Percentiles rank a stretch among this genome's conserved stretches.
phyloP scores from a whole-genome alignment of 495 filamentous ascomycete species.

The Cryomyces antarcticus region DNA sequence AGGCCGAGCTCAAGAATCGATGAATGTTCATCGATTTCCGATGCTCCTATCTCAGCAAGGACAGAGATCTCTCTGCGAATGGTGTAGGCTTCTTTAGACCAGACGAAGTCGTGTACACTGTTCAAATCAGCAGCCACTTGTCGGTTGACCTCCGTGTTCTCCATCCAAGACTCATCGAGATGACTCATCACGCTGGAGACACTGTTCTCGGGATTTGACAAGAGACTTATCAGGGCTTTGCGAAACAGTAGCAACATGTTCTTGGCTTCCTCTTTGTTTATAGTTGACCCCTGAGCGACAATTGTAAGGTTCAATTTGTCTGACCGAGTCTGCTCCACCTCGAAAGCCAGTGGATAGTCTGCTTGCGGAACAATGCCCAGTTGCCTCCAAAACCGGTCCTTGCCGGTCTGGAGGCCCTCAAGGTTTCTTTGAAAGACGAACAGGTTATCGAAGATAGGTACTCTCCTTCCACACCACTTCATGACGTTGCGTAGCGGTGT shows the following conservation, averaged over 20 bases:
- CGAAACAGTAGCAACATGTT: slow-evolving; percentile 24
- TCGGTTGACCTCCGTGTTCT: background rate
- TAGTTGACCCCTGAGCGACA: slow-evolving; percentile 26
- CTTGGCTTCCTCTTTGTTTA: slow-evolving; percentile 13
- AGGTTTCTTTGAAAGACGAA: slow-evolving; percentile 58
- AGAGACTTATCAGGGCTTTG: slow-evolving; percentile 10
- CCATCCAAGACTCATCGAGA: background rate
- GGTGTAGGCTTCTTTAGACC: slow-evolving; percentile 27
- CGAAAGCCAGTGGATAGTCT: slow-evolving; percentile 59
- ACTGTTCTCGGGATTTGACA: slow-evolving; percentile 2
- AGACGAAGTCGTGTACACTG: slow-evolving; percentile 23
- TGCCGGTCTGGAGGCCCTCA: slow-evolving; percentile 7
- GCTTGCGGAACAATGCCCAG: slow-evolving; percentile 26
- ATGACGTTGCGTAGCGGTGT: slow-evolving; percentile 51
- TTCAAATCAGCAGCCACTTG: background rate
- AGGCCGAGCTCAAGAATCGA: slow-evolving; percentile 44
- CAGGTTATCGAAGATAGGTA: slow-evolving; percentile 56
- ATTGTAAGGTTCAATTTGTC: slow-evolving; percentile 29
- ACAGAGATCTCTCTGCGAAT: slow-evolving; percentile 39
- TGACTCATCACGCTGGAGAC: slow-evolving; percentile 2
- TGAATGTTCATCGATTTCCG: slow-evolving; percentile 29
- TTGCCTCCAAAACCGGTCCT: slow-evolving; percentile 31
- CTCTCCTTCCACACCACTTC: slow-evolving; percentile 38
- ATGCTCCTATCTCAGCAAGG: slow-evolving; percentile 30
- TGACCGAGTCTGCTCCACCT: slow-evolving; percentile 32